phyloP scores from a whole-genome alignment of 345 rosid species.

The Brassica incana region DNA sequence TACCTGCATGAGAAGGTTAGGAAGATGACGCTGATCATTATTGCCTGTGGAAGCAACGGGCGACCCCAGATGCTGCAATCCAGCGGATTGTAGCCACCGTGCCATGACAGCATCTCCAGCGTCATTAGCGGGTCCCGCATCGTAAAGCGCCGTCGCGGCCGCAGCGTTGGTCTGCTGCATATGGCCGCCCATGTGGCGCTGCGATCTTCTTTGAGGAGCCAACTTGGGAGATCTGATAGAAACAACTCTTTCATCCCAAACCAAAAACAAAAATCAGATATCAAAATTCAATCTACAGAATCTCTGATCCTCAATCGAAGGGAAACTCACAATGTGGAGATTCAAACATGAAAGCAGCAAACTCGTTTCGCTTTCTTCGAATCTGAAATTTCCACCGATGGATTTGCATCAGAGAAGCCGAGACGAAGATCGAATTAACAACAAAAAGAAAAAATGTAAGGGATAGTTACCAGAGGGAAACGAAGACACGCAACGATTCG shows the following conservation, averaged over 20 bases:
- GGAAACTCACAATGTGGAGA: slow-evolving; percentile 57
- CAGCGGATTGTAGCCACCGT: neutral
- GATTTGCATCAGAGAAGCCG: neutral
- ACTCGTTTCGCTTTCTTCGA: neutral
- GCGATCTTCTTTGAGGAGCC: slow-evolving; percentile 99
- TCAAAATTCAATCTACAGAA: neutral
- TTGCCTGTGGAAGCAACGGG: slow-evolving; percentile 35
- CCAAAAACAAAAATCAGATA: slow-evolving; percentile 14
- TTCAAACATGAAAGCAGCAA: slow-evolving; percentile 54
- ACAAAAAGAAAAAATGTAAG: neutral
- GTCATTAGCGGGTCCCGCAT: neutral
- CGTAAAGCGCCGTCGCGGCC: neutral
- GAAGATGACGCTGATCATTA: slow-evolving; percentile 82
- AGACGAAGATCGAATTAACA: slow-evolving; percentile 8
- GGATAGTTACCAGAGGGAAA: slow-evolving; percentile 32
- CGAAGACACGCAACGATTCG: slow-evolving; percentile 9
- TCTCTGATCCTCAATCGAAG: neutral
- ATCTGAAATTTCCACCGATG: slow-evolving; percentile 23
- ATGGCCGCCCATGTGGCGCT: slow-evolving; percentile 88
- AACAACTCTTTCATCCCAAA: slow-evolving; percentile 47
- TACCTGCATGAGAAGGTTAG: slow-evolving; percentile 95
- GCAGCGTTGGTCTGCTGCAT: neutral
- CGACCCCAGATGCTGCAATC: neutral
- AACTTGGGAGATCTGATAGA: slow-evolving; percentile 75
- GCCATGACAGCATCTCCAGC: slow-evolving; percentile 3